Base-by-base conservation (phyloP, 495 filamentous ascomycete genomes). In the Chaetomidium leptoderma region DNA sequence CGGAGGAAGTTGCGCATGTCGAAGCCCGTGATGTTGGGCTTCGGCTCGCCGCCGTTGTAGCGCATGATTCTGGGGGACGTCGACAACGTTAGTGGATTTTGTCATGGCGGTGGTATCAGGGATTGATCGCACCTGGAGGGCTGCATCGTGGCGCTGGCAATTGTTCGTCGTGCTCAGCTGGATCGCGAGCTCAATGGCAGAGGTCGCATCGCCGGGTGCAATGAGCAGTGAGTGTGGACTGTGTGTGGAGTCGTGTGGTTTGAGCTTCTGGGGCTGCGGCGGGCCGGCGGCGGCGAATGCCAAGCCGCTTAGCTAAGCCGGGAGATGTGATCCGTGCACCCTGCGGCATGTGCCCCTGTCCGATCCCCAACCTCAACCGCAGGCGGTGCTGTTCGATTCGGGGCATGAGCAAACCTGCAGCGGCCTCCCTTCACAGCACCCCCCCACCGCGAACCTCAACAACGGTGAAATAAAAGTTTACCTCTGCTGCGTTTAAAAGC, bases 21-120 rank as follows among this genome's bases (percentile, higher is more conserved):
- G 81, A 96, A 95, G 73, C 91, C 88, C 60, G 89, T 92, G 80
- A 90, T 81, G 81, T 87, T 88, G 48, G 80, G 74, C 73, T 72
- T 88, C 44, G 80, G 73, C 72, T 69, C 65, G 66, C 68, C 66
- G 42, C 68, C 66, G 39, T 64, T 55, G 53, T 70, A 65, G 60
- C 71, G 72, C 47, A 76, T 63, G 70, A 74, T 66, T 67, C 73
- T 75, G 55, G 50, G 13, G 14, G 6, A n/a, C n/a, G 29, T 2
- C 6, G 9, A 23, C 8, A 4, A 45, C 5, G 55, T 55, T 35
- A 60, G 51, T 40, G 10, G n/a, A 35, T 33, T 47, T 11, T n/a
- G 52, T 10, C 45, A 21, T 46, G 36, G 36, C 39, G 2, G 17
- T 36, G 4, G 33, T 9, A 23, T 4, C 16, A 3, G 30, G 0